These are phyloP conservation scores for Solanum peruvianum DNA, from an alignment of 257 asterid genomes.

Conservation along the genomic window DNA sequence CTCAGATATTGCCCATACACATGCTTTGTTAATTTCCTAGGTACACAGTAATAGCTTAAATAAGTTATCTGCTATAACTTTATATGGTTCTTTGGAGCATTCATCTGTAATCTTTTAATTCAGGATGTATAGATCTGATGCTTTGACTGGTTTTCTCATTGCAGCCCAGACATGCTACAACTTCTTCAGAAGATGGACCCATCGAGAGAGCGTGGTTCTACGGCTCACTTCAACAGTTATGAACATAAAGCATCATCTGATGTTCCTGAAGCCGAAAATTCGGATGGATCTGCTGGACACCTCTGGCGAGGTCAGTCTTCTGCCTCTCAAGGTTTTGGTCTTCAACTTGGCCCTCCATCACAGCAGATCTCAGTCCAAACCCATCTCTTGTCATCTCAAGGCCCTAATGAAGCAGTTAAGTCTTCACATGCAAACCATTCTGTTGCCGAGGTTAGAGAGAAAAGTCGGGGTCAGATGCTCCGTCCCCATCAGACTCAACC, in stretches of 20 bases:
- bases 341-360: constrained; percentile 92
- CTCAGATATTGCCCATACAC: not conserved
- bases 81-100: not conserved
- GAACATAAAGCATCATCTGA: constrained; percentile 36
- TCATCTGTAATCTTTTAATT: not conserved
- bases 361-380: constrained; percentile 34
- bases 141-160: constrained; percentile 1
- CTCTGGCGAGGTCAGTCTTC: constrained; percentile 42
- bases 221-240: constrained; percentile 25
- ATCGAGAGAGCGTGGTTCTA: constrained; percentile 30
- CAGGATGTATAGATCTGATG: not conserved
- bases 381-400: constrained; percentile 31
- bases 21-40: not conserved
- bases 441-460: constrained; percentile 34
- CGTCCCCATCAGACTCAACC: constrained; percentile 27
- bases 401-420: constrained; percentile 17
- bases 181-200: constrained; percentile 89
- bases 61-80: not conserved
- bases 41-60: not conserved
- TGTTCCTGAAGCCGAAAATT: constrained; percentile 30
- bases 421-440: constrained; percentile 23
- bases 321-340: constrained; percentile 71
- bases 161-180: constrained; percentile 85
- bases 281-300: constrained; percentile 42
- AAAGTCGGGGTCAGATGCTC: constrained; percentile 12